A percentile compares a stretch with the other conserved stretches of the same genome.
Evolutionary conservation across 345 rosid genomes (phyloP).

Genomic region (Hibiscus tridactylites): DNA sequence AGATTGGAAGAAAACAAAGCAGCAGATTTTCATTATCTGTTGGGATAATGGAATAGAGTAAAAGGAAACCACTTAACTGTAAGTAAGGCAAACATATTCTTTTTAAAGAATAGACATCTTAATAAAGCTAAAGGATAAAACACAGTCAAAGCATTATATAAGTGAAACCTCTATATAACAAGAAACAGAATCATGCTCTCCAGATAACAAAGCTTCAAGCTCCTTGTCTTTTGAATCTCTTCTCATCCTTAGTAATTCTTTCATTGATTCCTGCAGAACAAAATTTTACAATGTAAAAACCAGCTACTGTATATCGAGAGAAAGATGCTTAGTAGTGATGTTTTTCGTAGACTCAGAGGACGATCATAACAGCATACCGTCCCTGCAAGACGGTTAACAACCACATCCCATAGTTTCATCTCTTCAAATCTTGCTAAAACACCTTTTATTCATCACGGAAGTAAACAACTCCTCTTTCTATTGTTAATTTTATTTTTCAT

Average conservation of each 20-base stretch:
- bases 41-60: neutral
- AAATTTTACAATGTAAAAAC: conserved; percentile 2
- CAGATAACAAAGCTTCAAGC: conserved; percentile 82
- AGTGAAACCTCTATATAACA: conserved; percentile 73
- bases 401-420: neutral
- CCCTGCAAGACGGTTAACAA: neutral
- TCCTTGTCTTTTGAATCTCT: conserved; percentile 70
- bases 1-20: neutral
- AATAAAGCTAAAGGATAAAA: conserved; percentile 8
- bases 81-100: neutral
- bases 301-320: neutral
- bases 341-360: neutral
- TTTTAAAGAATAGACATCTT: neutral
- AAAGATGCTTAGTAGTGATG: neutral
- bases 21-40: neutral
- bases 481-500: neutral
- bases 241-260: conserved; percentile 71
- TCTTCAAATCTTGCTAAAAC: neutral
- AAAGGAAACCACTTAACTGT: neutral
- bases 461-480: neutral
- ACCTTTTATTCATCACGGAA: neutral
- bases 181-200: conserved; percentile 69
- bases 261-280: conserved; percentile 53
- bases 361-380: neutral
- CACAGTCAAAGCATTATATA: neutral